Base-by-base conservation (phyloP, 495 filamentous ascomycete species). In the Mycothermus thermophilus region DNA sequence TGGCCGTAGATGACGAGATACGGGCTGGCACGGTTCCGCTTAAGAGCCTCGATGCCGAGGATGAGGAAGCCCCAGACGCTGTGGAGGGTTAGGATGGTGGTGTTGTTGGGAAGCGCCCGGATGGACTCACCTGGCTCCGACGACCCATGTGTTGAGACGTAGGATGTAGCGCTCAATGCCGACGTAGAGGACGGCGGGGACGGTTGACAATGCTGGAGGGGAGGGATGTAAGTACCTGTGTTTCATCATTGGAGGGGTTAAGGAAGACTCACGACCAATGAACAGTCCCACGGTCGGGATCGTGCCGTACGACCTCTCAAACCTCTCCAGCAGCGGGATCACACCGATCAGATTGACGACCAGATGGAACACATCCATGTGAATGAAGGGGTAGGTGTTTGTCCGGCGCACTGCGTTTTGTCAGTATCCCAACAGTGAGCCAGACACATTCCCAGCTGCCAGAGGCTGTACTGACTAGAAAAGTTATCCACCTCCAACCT, bases 261-360 rank as follows among this genome's bases (percentile, higher is more conserved):
- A 14, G 18, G 18, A 17, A 30, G 10, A 75, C 86, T 64, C 67
- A 93, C 85, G 83, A 32, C 90, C 92, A 43, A 85, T 67, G 54
- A 96, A 92, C 46, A 96, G 64, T 23, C 80, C 71, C 30, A 88
- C 47, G 13, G 84, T 74, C 17, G 80, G 78, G 45, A 95, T 62
- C n/a, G 87, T 94, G 17, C 90, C 90, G 60, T 90, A 69, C 50
- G 93, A 88, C n/a, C 74, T 65, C 59, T 97, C 90, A 53, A 96
- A 97, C 30, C 86, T 70, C 56, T 94, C 87, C 43, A 96, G 51
- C 30, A 97, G 61, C 11, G 90, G 90, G 8, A 75, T 75, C 39
- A 95, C 57, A 3, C 85, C 79, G 30, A 93, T 12, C 27, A 80
- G 50, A 57, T 95, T 94, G 46, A 95, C 52, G 19, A 88, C 43